Evolutionary conservation across 2,329 filamentous ascomycete genomes (phyloP), one percentile per base, ranked within the genome.

Genomic region (Colletotrichum liaoningense): DNA sequence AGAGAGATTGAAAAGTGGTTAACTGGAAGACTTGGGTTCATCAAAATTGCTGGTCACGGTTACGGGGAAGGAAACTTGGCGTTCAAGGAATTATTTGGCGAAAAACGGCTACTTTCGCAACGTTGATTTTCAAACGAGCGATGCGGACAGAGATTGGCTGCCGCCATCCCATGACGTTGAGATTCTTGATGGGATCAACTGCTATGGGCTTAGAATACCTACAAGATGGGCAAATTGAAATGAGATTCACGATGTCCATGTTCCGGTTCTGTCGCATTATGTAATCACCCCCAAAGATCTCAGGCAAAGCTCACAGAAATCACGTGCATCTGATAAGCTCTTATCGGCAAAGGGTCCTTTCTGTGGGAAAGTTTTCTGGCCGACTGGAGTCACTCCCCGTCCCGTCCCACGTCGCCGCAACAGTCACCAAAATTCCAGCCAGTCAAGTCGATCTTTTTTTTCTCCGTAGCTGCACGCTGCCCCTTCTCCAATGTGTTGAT

Each of bases 401-500:
- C 33, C 33, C 33, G 33, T 35, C 33, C 33, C 33, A 35, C 33
- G 33, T 22, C 24, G 56, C 42, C 57, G 56, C 57, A 38, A 54
- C 58, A 38, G 14, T 30, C 33, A 69, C 62, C 38, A 35, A 42
- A 42, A 62, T 70, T 42, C 16, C 49, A 71, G 46, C 69, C 69
- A 56, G 46, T 54, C 24, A 56, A 54, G 52, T 28, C 38, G 12
- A 1, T 28, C 54, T 38, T 14, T 30, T 64, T 19, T 42, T 42
- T 19, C 16, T 42, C 16, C 38, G 28, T 35, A 55, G 42, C 42
- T 22, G 42, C 42, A 49, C 19, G 42, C 30, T n/a, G 28, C 19
- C 22, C 22, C 56, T 64, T 69, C 62, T 63, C 60, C 55, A 26
- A 73, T 65, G 70, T 73, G 42, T 70, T 73, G 67, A 73, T 73